Evolutionary conservation across 495 filamentous ascomycete species (phyloP), one percentile per base, ranked within the genome.

Genomic region (Neurospora sp.): DNA sequence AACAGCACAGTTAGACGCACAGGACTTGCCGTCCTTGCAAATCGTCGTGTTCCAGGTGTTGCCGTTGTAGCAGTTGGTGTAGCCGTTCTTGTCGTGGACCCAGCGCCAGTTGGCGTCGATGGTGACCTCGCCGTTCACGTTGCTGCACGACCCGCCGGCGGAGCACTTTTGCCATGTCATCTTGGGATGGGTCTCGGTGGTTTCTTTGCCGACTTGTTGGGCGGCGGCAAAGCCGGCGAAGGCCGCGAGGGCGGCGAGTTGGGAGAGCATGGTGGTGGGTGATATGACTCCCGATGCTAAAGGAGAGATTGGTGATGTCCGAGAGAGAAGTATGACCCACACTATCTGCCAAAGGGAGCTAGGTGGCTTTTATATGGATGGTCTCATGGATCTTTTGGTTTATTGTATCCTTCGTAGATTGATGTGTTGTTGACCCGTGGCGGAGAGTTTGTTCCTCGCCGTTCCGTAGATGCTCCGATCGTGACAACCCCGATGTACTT

Each of bases 91-190:
- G 73, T 79, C 73, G 78, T 86, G 84, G 37, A 84, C 79, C 84
- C 84, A 85, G 75, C 84, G 82, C 83, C 83, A 86, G 83, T 86
- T 86, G 75, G 82, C 71, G 72, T 85, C 84, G 73, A 86, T 81
- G 75, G 81, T 83, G 72, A 86, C 78, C 72, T 84, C 80, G 69
- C 77, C 82, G 76, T 82, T 82, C 70, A 82, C 79, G 46, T 74
- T 76, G 38, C 78, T 80, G 80, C 88, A 90, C 73, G 80, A 85
- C 62, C 87, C 88, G 16, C 77, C 74, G 71, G 79, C 76, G 31
- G 82, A 82, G 78, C 88, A 90, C 71, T 86, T 86, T 76, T 86
- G 82, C 88, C 88, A 90, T 77, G 77, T 85, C 79, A 90, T 76
- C 75, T 85, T 82, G 70, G 89, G 89, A 74, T 90, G 88, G 18